Evolutionary conservation across 2,329 filamentous ascomycete species (phyloP), one percentile per base, ranked within the genome.

Genomic region (Onygena corvina): DNA sequence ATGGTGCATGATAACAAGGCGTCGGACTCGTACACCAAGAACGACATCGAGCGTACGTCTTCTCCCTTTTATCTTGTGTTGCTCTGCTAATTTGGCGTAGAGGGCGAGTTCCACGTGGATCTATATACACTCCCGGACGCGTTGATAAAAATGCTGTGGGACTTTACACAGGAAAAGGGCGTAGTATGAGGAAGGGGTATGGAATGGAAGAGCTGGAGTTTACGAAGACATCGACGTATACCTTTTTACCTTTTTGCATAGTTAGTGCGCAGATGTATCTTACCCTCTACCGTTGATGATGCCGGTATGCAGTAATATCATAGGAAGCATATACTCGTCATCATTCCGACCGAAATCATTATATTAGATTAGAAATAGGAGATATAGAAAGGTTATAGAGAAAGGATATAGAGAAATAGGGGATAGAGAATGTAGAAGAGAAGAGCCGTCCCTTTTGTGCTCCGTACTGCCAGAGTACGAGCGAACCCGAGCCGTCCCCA

Each of bases 1-100:
- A 83, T 98, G 79, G 90, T 98, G 54, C 92, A 96, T 67, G 92
- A 98, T 70, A 86, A 95, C 71, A 96, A 96, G 75, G 82, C 80
- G 1, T 79, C 86, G 4, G 88, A 94, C 56, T 95, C 90, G 1
- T 96, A 94, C 70, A 94, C 90, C 46, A 89, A 94, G 72, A 96
- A 95, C 60, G 93, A 98, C 67, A 79, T 95, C 51, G 92, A 98
- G 61, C 84, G 87, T 94, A 71, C 71, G 83, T 76, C 48, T 12
- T 29, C 20, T 38, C 25, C n/a, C 38, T 25, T 3, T 65, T 66
- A 61, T 67, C 60, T 64, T 57, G 59, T 53, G 48, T n/a, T n/a
- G 62, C 16, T 30, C 60, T 57, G 67, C 59, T 62, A 67, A 50
- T 38, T 38, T n/a, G 16, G 16, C 44, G 46, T 61, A 86, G 88